Conservation (phyloP, 371 early-diverging fungal species). For the Mucor piriformis region DNA sequence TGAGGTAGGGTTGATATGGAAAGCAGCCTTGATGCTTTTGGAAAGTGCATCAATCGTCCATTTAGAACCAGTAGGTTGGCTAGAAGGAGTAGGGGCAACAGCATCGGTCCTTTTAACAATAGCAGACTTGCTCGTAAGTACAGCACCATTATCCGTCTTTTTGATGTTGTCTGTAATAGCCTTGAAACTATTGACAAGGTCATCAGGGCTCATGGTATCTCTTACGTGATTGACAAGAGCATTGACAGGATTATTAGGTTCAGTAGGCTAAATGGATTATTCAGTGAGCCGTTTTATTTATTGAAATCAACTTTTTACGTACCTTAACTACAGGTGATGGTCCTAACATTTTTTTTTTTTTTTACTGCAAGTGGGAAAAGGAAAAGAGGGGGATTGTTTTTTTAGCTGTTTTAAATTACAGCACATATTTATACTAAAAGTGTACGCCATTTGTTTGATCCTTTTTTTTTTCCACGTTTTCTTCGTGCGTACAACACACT, state of each 20-base stretch:
- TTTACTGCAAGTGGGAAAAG: conserved; percentile 3
- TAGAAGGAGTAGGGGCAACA: conserved; percentile 14
- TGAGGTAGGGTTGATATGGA: conserved; percentile 28
- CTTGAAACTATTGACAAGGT: conserved; percentile 6
- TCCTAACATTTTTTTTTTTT: conserved; percentile 9
- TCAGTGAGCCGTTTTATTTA: too few species aligned
- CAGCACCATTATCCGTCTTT: neutral
- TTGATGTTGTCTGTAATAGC: conserved; percentile 2
- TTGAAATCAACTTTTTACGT: neutral
- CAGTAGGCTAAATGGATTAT: neutral
- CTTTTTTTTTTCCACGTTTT: neutral
- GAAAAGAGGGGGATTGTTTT: neutral
- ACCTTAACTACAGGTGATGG: conserved; percentile 18
- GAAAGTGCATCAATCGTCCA: conserved; percentile 40
- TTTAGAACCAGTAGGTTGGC: conserved; percentile 24
- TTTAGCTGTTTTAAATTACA: neutral
- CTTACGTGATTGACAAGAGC: neutral
- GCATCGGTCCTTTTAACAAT: neutral
- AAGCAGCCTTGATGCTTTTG: conserved; percentile 32
- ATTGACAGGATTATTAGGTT: neutral
- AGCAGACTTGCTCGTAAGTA: neutral
- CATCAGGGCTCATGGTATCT: conserved; percentile 9
- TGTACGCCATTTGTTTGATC: neutral
- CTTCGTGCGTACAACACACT: too few species aligned
- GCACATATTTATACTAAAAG: neutral